Base-by-base conservation (phyloP, 2,329 filamentous ascomycete genomes). In the Coleophoma crateriformis region DNA sequence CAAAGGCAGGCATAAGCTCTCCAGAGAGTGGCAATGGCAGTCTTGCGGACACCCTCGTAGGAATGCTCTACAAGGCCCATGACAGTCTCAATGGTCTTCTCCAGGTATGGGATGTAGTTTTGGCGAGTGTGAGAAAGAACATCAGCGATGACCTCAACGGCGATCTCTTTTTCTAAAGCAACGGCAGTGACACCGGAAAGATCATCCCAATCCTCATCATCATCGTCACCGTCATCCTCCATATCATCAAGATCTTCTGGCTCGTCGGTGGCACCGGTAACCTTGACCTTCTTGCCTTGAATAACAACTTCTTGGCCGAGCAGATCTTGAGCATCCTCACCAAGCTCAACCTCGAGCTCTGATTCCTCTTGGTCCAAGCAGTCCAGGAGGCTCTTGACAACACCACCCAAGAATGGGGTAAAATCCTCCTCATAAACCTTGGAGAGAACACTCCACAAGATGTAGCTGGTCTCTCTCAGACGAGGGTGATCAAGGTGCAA, bases 121-220 rank as follows among this genome's bases (percentile, higher is more conserved):
- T 81, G 80, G 68, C 89, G 90, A 44, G 89, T 89, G 73, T 95
- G 85, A 43, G 88, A 86, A 62, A 97, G 85, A 54, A 99, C 83
- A 64, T 99, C 94, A 56, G 91, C 94, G 34, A 96, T 80, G 6
- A 96, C 91, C 68, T 99, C 94, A 41, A 96, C 83, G 35, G 94
- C 92, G 61, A 97, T 95, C 71, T 99, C 94, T 72, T 97, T 96
- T 77, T 97, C 94, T 61, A 96, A 81, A 20, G 92, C 90, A 49
- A 96, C 82, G 47, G 90, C 90, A 22, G 90, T 95, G 54, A 95
- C 88, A 46, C 89, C 89, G 50, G 83, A 85, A 44, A 95, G 77
- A 60, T 90, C 88, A 60, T 90, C 87, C 80, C 88, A 90, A 53
- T 90, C 88, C 27, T 27, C 27, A 10, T 27, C 22, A 51, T 90